These are phyloP conservation scores for Thelonectria blattea DNA, from an alignment of 2,329 filamentous ascomycete genomes.

Conservation along the genomic window DNA sequence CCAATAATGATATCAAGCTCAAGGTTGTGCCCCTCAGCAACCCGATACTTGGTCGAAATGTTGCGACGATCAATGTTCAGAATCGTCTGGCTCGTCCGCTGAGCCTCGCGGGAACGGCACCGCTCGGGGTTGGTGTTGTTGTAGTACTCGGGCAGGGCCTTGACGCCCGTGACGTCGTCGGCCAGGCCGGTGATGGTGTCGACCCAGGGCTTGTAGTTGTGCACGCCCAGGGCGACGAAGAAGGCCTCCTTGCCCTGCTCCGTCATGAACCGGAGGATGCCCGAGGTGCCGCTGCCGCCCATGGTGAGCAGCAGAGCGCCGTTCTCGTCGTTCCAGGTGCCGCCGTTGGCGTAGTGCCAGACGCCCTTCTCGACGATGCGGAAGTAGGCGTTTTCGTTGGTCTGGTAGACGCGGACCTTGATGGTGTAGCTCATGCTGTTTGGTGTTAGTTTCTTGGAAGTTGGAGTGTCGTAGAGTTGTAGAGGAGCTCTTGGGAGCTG, in stretches of 20 bases:
- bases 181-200: slow-evolving; percentile 27
- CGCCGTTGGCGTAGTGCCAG: slow-evolving; percentile 32
- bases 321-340: slow-evolving; percentile 21
- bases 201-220: slow-evolving; percentile 33
- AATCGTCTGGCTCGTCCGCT: slow-evolving; percentile 25
- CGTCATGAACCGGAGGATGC: slow-evolving; percentile 32
- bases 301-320: slow-evolving; percentile 21
- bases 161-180: slow-evolving; percentile 25
- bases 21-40: slow-evolving; percentile 24
- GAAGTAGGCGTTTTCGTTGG: slow-evolving; percentile 30
- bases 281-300: slow-evolving; percentile 28
- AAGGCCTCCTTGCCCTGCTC: slow-evolving; percentile 30
- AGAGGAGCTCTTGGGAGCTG: too few species aligned
- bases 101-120: slow-evolving; percentile 15
- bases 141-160: slow-evolving; percentile 32
- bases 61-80: slow-evolving; percentile 27
- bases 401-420: slow-evolving; percentile 33
- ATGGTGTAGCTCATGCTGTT: slow-evolving; percentile 29
- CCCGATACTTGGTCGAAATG: slow-evolving; percentile 25
- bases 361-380: slow-evolving; percentile 26
- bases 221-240: slow-evolving; percentile 27
- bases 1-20: slow-evolving; percentile 24
- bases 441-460: slow-evolving; percentile 6
- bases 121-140: slow-evolving; percentile 17
- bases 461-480: too few species aligned